Base-by-base conservation (phyloP, 2,329 filamentous ascomycete genomes). In the Blumeria hordei region DNA sequence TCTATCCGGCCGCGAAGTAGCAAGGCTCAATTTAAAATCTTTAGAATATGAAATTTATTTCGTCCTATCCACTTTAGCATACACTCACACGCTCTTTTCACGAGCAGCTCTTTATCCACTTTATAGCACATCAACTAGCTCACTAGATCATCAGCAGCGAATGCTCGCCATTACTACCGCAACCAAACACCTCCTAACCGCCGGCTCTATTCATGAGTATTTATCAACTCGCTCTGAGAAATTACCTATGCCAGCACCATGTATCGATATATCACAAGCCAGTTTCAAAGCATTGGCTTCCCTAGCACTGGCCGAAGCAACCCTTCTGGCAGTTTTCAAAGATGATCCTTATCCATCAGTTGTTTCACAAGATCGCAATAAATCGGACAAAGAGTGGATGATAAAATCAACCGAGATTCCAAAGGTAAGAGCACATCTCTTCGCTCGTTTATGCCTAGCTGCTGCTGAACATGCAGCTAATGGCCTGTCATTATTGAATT, bases 301-400 rank as follows among this genome's bases (percentile, higher is more conserved):
- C 10, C 72, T 95, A 3, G 80, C 86, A 0, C 73, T 92, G 35
- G 87, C 88, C 1, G 90, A 95, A 68, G 88, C 88, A 0, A 95
- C 88, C 0, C 74, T 96, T 1, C 76, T 95, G 1, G 87, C 87
- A 0, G 87, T 96, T 0, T 67, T 94, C 53, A 96, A 96, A 62
- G 90, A 96, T 64, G 92, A 98, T 63, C 88, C 90, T 0, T 96
- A 95, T 64, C 83, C 90, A 0, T 80, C 83, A 1, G 77, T 81
- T 6, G 82, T 94, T 2, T 80, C 87, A 0, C 85, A 94, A 62
- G 78, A 82, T 56, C 76, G 88, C 51, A 93, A 94, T 64, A 78
- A 81, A 54, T 80, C 82, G 60, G 87, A 88, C 66, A 87, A 77
- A 58, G 90, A 96, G 60, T 98, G 90, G 90, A 96, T 96, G 88